phyloP scores from a whole-genome alignment of 495 filamentous ascomycete genomes.

The Aspergillus cristatus region DNA sequence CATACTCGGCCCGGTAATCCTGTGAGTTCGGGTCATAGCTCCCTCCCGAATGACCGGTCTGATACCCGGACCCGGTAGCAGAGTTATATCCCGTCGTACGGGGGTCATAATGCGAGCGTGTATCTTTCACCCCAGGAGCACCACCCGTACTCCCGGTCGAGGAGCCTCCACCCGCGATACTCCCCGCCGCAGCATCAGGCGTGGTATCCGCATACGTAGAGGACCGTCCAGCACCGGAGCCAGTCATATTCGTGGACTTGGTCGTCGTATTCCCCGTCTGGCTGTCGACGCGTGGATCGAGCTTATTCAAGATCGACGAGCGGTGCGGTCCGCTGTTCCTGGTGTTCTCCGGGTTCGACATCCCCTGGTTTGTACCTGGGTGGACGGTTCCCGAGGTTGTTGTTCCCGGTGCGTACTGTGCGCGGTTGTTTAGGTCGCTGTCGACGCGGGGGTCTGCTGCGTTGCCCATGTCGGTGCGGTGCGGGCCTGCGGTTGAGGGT shows the following conservation, averaged over 20 bases:
- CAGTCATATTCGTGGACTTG: too few relatives aligned
- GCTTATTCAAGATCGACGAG: conserved; percentile 47
- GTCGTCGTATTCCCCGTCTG: too few relatives aligned
- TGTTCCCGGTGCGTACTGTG: too few relatives aligned
- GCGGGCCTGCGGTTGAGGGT: conserved; percentile 29
- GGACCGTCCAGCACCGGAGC: too few relatives aligned
- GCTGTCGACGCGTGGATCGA: conserved; percentile 30
- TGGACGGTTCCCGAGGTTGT: too few relatives aligned
- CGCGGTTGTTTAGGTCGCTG: too few relatives aligned
- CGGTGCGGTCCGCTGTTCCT: conserved; percentile 32
- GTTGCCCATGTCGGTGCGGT: conserved; percentile 36
- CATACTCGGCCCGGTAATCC: conserved; percentile 10
- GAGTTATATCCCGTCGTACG: conserved; percentile 15
- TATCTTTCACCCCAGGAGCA: conserved; percentile 10
- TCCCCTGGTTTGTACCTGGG: too few relatives aligned
- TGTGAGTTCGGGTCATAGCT: conserved; percentile 5
- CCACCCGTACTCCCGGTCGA: conserved; percentile 24
- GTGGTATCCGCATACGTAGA: too few relatives aligned
- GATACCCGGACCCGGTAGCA: conserved; percentile 21
- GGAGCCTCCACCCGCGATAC: conserved; percentile 11
- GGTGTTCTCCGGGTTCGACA: conserved; percentile 8
- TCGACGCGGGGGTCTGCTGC: conserved; percentile 37
- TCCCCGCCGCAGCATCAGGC: not conserved
- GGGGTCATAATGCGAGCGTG: conserved; percentile 16
- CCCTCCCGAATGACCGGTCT: too few relatives aligned